A percentile compares a stretch with the other conserved stretches of the same genome.
phyloP scores from a whole-genome alignment of 176 grass and related monocot genomes.

The Alloteropsis semialata region DNA sequence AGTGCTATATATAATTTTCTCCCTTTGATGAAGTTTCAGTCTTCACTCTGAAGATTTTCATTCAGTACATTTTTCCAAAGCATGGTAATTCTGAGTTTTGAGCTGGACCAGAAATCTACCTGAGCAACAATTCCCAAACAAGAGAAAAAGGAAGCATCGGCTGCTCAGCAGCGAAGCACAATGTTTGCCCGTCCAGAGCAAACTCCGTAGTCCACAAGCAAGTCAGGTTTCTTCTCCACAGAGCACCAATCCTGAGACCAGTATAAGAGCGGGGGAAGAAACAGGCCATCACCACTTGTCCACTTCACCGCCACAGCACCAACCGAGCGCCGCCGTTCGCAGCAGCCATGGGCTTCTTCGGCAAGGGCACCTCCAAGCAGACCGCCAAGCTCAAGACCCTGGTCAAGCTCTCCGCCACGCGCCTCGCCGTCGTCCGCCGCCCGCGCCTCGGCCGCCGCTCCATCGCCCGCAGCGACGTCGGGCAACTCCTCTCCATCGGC shows the following conservation, averaged over 20 bases:
- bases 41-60: background rate
- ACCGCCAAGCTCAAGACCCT: conserved; percentile 47
- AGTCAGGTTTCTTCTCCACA: conserved; percentile 19
- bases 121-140: conserved; percentile 17
- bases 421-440: conserved; percentile 32
- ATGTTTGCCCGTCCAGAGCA: background rate
- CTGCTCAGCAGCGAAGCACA: background rate
- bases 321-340: background rate
- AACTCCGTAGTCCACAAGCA: conserved; percentile 40
- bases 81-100: background rate
- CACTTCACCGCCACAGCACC: background rate
- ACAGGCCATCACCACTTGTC: background rate
- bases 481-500: conserved; percentile 45
- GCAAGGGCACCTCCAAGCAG: conserved; percentile 45
- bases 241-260: background rate
- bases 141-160: background rate
- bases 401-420: conserved; percentile 27
- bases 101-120: background rate
- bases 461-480: conserved; percentile 45
- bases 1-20: background rate
- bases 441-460: conserved; percentile 35
- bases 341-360: conserved; percentile 43
- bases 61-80: background rate
- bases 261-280: background rate
- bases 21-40: background rate